Conservation (phyloP, 495 filamentous ascomycete species). For the Aspergillus leporis region DNA sequence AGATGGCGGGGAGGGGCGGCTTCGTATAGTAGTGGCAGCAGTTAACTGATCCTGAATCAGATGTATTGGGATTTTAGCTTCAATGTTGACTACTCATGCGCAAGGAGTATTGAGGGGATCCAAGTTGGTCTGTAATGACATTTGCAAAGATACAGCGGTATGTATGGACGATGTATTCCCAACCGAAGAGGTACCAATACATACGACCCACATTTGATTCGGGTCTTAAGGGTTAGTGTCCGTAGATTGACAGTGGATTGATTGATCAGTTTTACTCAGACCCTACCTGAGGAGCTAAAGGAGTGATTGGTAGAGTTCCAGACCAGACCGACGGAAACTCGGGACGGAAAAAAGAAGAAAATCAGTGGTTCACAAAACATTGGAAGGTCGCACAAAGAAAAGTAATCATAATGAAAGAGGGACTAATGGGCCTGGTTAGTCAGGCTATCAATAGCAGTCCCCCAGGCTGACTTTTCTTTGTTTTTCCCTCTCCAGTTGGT, state of each 20-base stretch:
- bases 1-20: not conserved
- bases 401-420: too few relatives aligned
- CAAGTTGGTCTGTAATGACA: not conserved
- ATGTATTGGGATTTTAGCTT: not conserved
- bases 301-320: slow-evolving; percentile 16
- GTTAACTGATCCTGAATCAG: too few relatives aligned
- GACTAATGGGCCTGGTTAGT: not conserved
- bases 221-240: slow-evolving; percentile 7
- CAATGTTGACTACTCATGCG: not conserved
- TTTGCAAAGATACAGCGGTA: not conserved
- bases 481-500: not conserved
- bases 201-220: not conserved
- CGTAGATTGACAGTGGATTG: slow-evolving; percentile 5
- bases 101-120: too few relatives aligned
- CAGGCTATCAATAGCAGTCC: not conserved
- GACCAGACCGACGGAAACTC: slow-evolving; percentile 11
- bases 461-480: not conserved
- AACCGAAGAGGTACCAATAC: not conserved
- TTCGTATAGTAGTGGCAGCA: too few relatives aligned
- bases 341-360: slow-evolving; percentile 8
- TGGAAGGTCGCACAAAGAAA: not conserved
- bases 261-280: not conserved
- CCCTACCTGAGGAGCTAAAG: not conserved
- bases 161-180: not conserved
- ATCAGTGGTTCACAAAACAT: not conserved